Evolutionary conservation across 2,329 filamentous ascomycete genomes (phyloP), one percentile per base, ranked within the genome.

Genomic region (Aciculosporium take): DNA sequence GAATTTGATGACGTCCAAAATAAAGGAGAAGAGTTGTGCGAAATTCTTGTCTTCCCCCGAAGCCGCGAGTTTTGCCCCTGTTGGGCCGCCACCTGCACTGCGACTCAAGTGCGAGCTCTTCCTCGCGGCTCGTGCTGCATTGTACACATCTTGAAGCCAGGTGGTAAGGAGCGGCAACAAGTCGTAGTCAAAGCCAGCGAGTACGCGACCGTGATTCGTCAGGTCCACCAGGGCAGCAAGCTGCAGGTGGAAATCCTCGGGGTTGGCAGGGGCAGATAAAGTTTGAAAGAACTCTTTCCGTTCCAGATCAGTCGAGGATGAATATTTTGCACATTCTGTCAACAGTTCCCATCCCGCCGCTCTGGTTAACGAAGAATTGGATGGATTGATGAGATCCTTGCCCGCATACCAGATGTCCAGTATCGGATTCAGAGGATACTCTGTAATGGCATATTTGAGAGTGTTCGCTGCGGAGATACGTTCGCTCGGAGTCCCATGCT

Each of bases 1-100:
- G 65, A 84, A 87, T 54, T 84, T 85, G 62, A 84, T 76, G 41
- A 84, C 68, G 46, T 83, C 76, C 43, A 72, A 69, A 41, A 81
- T 67, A 48, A 79, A 82, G 10, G 65, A 59, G 52, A 86, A 85
- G 2, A 86, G 60, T 37, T 73, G 69, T 2, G 70, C 63, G 40
- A 87, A 64, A 51, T 76, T 78, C 48, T 71, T 69, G 45, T 81
- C 77, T 51, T 79, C 76, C 23, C 63, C 67, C 3, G 63, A 61
- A 5, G 55, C 56, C 18, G 61, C 56, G 7, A 57, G 53, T 47
- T 53, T 57, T 27, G 45, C 53, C 57, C 53, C 71, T 61, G 47
- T 46, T 7, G 60, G 51, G 31, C 50, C 51, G 31, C 50, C 51
- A 46, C 56, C 66, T 47, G 55, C 63, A 48, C 48, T 60, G 33